These are phyloP conservation scores for Chloridella minuta DNA, from an alignment of 352 stramenopile species.

Conservation along the genomic window DNA sequence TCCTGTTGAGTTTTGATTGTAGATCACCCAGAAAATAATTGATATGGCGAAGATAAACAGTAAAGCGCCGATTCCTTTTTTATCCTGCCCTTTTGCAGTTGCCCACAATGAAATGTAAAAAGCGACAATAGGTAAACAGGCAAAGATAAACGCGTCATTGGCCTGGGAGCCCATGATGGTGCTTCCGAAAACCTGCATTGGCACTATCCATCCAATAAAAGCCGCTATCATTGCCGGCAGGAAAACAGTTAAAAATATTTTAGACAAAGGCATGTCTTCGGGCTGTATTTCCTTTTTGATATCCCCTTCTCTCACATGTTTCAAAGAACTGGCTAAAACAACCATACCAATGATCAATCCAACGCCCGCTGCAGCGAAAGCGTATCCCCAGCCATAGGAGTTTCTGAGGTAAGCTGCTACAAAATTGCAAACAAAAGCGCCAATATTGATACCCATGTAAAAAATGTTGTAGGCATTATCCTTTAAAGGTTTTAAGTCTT, in stretches of 20 bases:
- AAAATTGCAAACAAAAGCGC: background rate
- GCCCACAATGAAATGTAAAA: background rate
- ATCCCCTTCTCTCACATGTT: background rate
- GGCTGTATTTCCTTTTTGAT: background rate
- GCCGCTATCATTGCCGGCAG: background rate
- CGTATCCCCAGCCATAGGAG: background rate
- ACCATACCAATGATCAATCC: background rate
- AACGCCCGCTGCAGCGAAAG: background rate
- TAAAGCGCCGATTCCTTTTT: background rate
- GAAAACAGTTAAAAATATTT: background rate
- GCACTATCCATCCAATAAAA: background rate
- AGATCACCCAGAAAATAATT: background rate
- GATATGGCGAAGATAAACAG: background rate
- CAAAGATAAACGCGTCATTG: background rate
- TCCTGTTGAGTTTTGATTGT: background rate
- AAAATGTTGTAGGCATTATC: background rate
- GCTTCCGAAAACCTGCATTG: too few species aligned
- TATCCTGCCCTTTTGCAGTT: background rate
- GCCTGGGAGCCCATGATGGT: background rate
- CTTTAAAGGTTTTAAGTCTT: background rate
- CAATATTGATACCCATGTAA: background rate
- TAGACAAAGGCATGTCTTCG: background rate
- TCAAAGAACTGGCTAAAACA: background rate
- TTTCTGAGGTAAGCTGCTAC: background rate
- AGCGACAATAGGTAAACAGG: background rate